Evolutionary conservation across 2,329 filamentous ascomycete genomes (phyloP).

Genomic region (Bipolaris sorokiniana): DNA sequence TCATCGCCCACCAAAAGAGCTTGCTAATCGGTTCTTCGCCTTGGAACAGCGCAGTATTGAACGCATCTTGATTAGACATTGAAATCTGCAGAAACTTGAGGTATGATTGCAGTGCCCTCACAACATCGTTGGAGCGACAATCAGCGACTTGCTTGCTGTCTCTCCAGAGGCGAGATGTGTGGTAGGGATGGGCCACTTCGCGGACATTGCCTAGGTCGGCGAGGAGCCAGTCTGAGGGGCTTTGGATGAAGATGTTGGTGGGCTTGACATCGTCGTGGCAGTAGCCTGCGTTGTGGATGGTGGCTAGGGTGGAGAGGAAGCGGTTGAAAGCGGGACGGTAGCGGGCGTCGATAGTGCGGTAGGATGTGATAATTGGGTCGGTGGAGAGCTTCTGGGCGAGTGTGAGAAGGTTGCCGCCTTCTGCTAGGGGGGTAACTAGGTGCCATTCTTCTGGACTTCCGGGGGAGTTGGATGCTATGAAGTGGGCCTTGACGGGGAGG

Average conservation of each 20-base stretch:
- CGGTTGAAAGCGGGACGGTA: slow-evolving; percentile 40
- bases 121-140: slow-evolving; percentile 40
- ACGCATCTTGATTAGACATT: slow-evolving; percentile 14
- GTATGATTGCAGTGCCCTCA: slow-evolving; percentile 42
- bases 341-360: slow-evolving; percentile 29
- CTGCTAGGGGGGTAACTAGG: slow-evolving; percentile 27
- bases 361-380: not conserved
- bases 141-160: slow-evolving; percentile 31
- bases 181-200: slow-evolving; percentile 38
- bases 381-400: slow-evolving; percentile 15
- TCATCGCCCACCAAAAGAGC: slow-evolving; percentile 36
- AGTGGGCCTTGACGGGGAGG: slow-evolving; percentile 24
- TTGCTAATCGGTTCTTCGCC: slow-evolving; percentile 26
- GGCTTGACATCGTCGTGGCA: slow-evolving; percentile 51
- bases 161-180: slow-evolving; percentile 31
- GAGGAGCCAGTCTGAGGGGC: slow-evolving; percentile 35
- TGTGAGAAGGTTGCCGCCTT: slow-evolving; percentile 18
- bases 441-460: slow-evolving; percentile 25
- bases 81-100: slow-evolving; percentile 28
- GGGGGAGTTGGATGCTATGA: slow-evolving; percentile 21
- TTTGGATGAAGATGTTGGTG: slow-evolving; percentile 41
- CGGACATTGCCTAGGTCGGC: slow-evolving; percentile 48
- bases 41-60: slow-evolving; percentile 35
- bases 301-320: slow-evolving; percentile 31
- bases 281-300: slow-evolving; percentile 38